Evolutionary conservation across 75 land plant species (phyloP).

Genomic region (Cryptomeria japonica): DNA sequence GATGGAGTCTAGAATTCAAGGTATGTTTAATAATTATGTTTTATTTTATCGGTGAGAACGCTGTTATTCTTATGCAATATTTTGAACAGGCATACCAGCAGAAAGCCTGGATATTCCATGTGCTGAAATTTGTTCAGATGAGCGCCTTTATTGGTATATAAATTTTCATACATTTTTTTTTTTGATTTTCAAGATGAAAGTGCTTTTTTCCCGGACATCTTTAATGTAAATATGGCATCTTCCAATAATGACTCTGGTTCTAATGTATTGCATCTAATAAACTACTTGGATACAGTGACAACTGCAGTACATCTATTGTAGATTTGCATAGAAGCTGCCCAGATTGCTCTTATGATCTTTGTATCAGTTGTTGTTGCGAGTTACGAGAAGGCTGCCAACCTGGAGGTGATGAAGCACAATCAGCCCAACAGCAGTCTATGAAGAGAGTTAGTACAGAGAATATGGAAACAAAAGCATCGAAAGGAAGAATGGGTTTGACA

Average conservation of each 20-base stretch:
- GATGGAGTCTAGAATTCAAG: slow-evolving; percentile 39
- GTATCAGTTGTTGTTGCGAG: slow-evolving; percentile 75
- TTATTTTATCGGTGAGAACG: not conserved
- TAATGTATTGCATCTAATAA: not conserved
- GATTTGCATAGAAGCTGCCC: slow-evolving; percentile 79
- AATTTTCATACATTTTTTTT: not conserved
- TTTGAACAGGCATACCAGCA: slow-evolving; percentile 27
- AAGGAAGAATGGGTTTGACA: slow-evolving; percentile 3
- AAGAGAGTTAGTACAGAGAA: slow-evolving; percentile 10
- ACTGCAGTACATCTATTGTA: slow-evolving; percentile 69
- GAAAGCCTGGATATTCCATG: slow-evolving; percentile 32
- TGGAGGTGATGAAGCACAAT: slow-evolving; percentile 30
- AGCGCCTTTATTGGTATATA: slow-evolving; percentile 53
- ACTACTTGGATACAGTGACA: slow-evolving; percentile 50
- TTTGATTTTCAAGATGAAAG: not conserved
- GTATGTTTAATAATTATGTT: slow-evolving; percentile 20
- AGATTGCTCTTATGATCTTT: slow-evolving; percentile 67
- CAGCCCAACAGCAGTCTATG: slow-evolving; percentile 22
- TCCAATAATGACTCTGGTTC: not conserved
- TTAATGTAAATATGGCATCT: slow-evolving; percentile 4
- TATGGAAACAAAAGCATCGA: not conserved
- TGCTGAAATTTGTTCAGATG: slow-evolving; percentile 24
- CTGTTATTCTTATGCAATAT: not conserved
- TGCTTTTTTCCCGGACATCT: not conserved
- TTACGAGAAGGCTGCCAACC: slow-evolving; percentile 33